Conservation (phyloP, 192 early-diverging fungal species). For the Chytriomyces sp. region DNA sequence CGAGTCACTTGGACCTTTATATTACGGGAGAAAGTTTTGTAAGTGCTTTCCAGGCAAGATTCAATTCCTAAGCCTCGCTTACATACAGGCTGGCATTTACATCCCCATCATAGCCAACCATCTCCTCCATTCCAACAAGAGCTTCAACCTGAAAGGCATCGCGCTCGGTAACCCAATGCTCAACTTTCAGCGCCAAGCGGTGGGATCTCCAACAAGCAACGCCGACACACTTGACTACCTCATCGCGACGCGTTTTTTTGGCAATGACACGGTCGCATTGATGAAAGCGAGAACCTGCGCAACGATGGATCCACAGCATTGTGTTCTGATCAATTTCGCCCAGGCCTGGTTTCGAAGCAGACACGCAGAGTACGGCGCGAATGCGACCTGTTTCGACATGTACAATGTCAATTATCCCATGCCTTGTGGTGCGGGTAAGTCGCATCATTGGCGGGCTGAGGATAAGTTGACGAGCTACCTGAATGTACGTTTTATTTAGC, state of each 20-base stretch:
- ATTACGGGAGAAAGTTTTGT: conserved; percentile 49
- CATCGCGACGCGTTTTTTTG: too few relatives aligned
- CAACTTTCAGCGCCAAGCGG: conserved; percentile 28
- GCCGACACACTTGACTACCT: too few relatives aligned
- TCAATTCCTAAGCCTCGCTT: too few relatives aligned
- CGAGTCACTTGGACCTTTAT: conserved; percentile 56
- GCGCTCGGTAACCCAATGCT: conserved; percentile 55
- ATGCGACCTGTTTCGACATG: background rate
- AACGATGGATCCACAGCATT: background rate
- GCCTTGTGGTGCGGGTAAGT: too few relatives aligned
- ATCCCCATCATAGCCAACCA: conserved; percentile 15
- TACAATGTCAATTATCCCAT: background rate
- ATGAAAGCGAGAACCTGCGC: background rate
- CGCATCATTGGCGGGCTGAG: too few relatives aligned
- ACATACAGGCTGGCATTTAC: background rate
- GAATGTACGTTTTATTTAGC: too few relatives aligned
- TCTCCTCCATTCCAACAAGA: background rate
- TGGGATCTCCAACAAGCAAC: too few relatives aligned
- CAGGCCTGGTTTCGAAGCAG: background rate
- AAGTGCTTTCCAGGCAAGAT: too few relatives aligned
- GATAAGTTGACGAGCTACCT: too few relatives aligned
- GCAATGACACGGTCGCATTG: conserved; percentile 35
- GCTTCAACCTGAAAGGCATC: conserved; percentile 44
- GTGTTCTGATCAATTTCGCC: background rate
- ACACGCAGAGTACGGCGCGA: background rate